These are phyloP conservation scores for Coccomyxa sp. DNA, from an alignment of 139 green algal genomes.

Conservation along the genomic window DNA sequence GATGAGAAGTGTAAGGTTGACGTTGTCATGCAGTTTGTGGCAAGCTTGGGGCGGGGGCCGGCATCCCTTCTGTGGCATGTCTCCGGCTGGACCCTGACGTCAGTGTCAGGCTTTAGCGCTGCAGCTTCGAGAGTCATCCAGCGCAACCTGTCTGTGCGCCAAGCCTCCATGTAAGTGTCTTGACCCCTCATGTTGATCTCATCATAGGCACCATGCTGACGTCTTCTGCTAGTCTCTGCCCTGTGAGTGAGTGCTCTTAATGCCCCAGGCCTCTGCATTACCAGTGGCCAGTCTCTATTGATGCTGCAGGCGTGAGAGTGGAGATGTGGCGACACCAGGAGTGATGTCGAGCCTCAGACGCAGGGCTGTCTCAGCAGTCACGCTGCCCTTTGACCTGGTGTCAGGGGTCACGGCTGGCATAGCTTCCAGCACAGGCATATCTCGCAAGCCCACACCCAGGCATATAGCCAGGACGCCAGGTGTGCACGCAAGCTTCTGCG, in stretches of 20 bases:
- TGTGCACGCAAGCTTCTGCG: no score
- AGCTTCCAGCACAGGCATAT: slow-evolving; percentile 25
- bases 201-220: no score
- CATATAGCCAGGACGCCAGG: no score
- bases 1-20: no score
- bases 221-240: no score
- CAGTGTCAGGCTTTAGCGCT: slow-evolving; percentile 45
- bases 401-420: slow-evolving; percentile 18
- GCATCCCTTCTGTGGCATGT: slow-evolving; percentile 53
- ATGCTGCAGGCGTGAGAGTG: no score
- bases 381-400: slow-evolving; percentile 43
- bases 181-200: no score
- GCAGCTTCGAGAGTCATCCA: slow-evolving; percentile 39
- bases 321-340: no score
- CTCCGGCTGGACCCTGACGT: slow-evolving; percentile 52
- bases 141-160: not conserved
- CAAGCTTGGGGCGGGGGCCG: slow-evolving; percentile 48
- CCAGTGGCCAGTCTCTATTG: no score
- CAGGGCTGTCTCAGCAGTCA: slow-evolving; percentile 42
- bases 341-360: slow-evolving; percentile 10
- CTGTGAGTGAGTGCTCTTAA: no score
- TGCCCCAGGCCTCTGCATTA: no score
- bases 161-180: not conserved
- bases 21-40: slow-evolving; percentile 50
- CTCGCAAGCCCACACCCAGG: not conserved